Evolutionary conservation across 2,329 filamentous ascomycete species (phyloP).

Genomic region (Scolecobasidium constrictum): DNA sequence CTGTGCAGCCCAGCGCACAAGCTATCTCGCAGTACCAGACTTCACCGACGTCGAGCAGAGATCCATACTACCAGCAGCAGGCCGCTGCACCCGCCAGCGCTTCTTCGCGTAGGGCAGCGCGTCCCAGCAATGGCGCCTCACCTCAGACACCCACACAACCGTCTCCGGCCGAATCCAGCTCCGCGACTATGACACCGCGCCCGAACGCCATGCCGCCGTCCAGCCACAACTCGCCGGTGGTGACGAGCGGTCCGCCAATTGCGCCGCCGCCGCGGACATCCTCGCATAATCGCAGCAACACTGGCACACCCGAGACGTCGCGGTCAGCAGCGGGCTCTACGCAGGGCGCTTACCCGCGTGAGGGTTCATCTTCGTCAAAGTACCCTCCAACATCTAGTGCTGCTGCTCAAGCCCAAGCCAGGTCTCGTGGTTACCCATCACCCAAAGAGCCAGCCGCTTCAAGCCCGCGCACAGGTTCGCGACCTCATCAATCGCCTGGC

Average conservation of each 20-base stretch:
- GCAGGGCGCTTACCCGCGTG: slow-evolving; percentile 10
- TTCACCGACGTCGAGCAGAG: background rate
- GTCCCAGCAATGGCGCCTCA: slow-evolving; percentile 25
- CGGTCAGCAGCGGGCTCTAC: slow-evolving; percentile 15
- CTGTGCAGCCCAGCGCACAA: background rate
- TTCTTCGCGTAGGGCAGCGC: slow-evolving; percentile 22
- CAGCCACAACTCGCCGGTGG: slow-evolving; percentile 30
- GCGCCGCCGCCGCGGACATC: slow-evolving; percentile 69
- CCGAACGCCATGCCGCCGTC: slow-evolving; percentile 30
- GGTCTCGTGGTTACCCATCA: background rate
- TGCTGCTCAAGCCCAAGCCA: slow-evolving; percentile 15
- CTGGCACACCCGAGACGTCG: slow-evolving; percentile 18
- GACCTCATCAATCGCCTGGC: slow-evolving; percentile 6
- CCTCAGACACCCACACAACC: slow-evolving; percentile 21
- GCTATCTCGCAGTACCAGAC: background rate
- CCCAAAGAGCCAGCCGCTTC: slow-evolving; percentile 4
- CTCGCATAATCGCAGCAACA: slow-evolving; percentile 50
- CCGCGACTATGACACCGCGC: slow-evolving; percentile 28
- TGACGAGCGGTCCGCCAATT: slow-evolving; percentile 48
- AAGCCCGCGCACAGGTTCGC: background rate
- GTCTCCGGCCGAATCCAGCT: slow-evolving; percentile 23
- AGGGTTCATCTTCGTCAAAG: slow-evolving; percentile 10
- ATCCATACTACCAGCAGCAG: background rate
- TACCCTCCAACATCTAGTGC: slow-evolving; percentile 13
- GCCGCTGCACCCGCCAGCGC: background rate